Percentiles rank a stretch among this genome's conserved stretches.
These are phyloP conservation scores for Vinca major DNA, from an alignment of 305 asterid species.

Conservation along the genomic window DNA sequence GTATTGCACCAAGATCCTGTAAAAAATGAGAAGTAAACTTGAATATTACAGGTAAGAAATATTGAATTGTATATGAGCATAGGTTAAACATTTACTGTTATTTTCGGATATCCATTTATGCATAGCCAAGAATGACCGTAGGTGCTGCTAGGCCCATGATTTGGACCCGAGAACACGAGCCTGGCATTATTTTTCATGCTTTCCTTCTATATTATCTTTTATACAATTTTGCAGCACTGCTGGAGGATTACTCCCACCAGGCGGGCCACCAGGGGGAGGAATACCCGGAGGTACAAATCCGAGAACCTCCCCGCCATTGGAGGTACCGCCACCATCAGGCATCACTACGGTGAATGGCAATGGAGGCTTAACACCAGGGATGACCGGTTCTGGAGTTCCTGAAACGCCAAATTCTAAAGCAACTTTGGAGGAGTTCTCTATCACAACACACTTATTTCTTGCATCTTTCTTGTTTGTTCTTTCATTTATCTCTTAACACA, in stretches of 20 bases:
- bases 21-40: too few species aligned
- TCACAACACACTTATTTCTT: slow-evolving; percentile 5
- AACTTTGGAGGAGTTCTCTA: slow-evolving; percentile 1
- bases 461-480: slow-evolving; percentile 17
- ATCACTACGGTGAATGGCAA: slow-evolving; percentile 14
- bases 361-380: slow-evolving; percentile 31
- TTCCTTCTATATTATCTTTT: too few species aligned
- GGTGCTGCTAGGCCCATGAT: too few species aligned
- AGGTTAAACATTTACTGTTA: too few species aligned
- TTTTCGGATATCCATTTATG: too few species aligned
- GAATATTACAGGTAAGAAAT: too few species aligned
- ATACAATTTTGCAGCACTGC: slow-evolving; percentile 17
- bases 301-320: slow-evolving; percentile 9
- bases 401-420: slow-evolving; percentile 14
- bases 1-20: too few species aligned
- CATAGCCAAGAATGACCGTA: too few species aligned
- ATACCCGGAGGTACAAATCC: slow-evolving; percentile 12
- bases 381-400: slow-evolving; percentile 16
- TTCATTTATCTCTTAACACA: slow-evolving; percentile 10
- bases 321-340: slow-evolving; percentile 24
- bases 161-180: too few species aligned
- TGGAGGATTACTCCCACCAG: slow-evolving; percentile 26
- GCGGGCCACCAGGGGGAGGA: slow-evolving; percentile 17
- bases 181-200: too few species aligned
- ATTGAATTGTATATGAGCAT: too few species aligned